A percentile compares a stretch with the other conserved stretches of the same genome.
Conservation (phyloP, 495 filamentous ascomycete genomes). For the Aspergillus sparsus region DNA sequence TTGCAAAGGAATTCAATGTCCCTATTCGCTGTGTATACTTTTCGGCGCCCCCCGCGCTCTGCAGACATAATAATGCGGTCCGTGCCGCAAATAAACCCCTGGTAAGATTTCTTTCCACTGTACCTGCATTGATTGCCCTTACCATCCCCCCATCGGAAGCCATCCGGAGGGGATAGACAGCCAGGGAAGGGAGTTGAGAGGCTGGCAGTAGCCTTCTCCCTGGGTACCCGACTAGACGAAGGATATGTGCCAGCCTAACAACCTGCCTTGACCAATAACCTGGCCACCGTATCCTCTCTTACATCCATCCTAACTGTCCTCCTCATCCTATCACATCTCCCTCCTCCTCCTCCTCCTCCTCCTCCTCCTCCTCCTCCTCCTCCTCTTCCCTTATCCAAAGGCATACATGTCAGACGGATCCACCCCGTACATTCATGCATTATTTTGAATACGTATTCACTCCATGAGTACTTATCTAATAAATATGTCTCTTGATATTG, state of each 20-base stretch:
- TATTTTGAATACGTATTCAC: not conserved
- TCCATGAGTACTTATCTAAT: not conserved
- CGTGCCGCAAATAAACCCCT: slow-evolving; percentile 64
- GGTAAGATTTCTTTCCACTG: slow-evolving; percentile 23
- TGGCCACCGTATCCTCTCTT: too few species aligned
- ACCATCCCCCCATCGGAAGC: not conserved
- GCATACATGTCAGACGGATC: not conserved
- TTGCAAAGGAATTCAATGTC: slow-evolving; percentile 68
- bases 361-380: not conserved
- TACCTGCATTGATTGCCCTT: not conserved
- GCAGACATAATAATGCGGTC: slow-evolving; percentile 87
- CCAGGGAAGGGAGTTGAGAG: not conserved
- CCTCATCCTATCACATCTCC: not conserved
- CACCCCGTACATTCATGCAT: not conserved
- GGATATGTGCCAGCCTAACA: too few species aligned
- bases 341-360: slow-evolving; percentile 1
- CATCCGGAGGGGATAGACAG: not conserved
- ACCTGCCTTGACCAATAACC: too few species aligned
- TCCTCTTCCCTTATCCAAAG: not conserved
- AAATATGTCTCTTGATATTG: too few species aligned
- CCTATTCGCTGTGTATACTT: slow-evolving; percentile 88
- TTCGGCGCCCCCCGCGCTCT: slow-evolving; percentile 67
- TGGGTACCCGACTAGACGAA: too few species aligned
- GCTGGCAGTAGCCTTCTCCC: not conserved
- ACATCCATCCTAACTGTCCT: too few species aligned